Conservation (phyloP, 2,329 filamentous ascomycete species). For the Colletotrichum liaoningense region DNA sequence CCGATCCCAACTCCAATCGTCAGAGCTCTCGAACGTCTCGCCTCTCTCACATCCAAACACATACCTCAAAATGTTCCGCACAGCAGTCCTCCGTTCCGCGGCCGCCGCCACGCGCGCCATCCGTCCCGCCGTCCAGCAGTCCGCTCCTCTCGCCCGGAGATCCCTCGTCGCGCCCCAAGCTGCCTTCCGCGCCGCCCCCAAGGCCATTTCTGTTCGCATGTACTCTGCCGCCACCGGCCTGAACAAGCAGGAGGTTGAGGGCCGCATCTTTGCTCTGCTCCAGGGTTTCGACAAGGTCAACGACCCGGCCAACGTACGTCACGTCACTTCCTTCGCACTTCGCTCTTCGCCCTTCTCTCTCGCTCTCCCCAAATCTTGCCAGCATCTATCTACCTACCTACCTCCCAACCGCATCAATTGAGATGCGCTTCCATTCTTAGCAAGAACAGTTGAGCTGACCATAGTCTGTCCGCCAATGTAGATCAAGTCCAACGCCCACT, state of each 20-base stretch:
- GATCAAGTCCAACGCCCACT: slow-evolving; percentile 89
- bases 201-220: slow-evolving; percentile 76
- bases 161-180: slow-evolving; percentile 71
- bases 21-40: slow-evolving; percentile 12
- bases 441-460: neutral
- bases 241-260: slow-evolving; percentile 86
- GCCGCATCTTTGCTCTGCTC: slow-evolving; percentile 90
- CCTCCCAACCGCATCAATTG: neutral
- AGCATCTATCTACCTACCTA: neutral
- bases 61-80: slow-evolving; percentile 82
- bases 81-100: slow-evolving; percentile 83
- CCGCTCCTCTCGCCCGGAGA: slow-evolving; percentile 57
- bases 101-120: slow-evolving; percentile 65
- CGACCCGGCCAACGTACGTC: slow-evolving; percentile 71
- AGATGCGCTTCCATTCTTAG: neutral
- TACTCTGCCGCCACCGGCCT: slow-evolving; percentile 88
- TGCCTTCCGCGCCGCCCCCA: slow-evolving; percentile 67
- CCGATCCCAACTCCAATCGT: slow-evolving; percentile 3
- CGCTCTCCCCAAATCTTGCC: neutral
- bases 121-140: slow-evolving; percentile 66
- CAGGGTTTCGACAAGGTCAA: slow-evolving; percentile 98
- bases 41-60: slow-evolving; percentile 17
- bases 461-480: slow-evolving; percentile 49
- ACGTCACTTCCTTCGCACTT: neutral
- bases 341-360: no score